Conservation (phyloP, 306 rosid genomes). For the Ormosia semicastrata region DNA sequence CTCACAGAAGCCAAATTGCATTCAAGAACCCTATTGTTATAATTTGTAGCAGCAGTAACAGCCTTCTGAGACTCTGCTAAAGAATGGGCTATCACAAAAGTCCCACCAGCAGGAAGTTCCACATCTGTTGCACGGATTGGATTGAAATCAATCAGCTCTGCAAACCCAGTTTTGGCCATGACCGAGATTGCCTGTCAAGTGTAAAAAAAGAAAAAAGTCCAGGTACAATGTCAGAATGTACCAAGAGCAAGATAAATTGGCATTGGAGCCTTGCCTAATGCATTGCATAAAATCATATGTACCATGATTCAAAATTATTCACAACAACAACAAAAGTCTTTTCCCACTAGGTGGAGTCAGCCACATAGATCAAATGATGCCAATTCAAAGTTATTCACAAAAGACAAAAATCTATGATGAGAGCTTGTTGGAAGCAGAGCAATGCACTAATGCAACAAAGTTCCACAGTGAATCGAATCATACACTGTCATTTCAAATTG, state of each 20-base stretch:
- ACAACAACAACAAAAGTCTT: background rate
- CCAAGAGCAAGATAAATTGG: slow-evolving; percentile 3
- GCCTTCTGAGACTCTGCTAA: slow-evolving; percentile 96
- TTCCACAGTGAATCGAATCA: background rate
- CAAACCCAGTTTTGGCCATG: slow-evolving; percentile 93
- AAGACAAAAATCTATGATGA: background rate
- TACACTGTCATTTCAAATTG: background rate
- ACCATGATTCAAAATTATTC: background rate
- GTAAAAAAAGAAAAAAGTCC: background rate
- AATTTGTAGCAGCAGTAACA: slow-evolving; percentile 95
- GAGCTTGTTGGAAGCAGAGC: background rate
- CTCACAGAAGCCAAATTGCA: slow-evolving; percentile 89
- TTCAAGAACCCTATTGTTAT: slow-evolving; percentile 91
- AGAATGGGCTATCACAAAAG: slow-evolving; percentile 86
- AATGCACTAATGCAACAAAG: background rate
- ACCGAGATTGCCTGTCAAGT: slow-evolving; percentile 86
- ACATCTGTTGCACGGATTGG: slow-evolving; percentile 95
- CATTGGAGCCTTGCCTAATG: background rate
- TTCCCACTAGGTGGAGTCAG: background rate
- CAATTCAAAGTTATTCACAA: background rate
- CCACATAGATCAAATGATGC: background rate
- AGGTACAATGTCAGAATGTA: slow-evolving; percentile 5
- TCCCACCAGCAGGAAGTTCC: slow-evolving; percentile 89
- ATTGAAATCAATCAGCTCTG: slow-evolving; percentile 93
- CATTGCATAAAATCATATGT: background rate